Evolutionary conservation across 2,329 filamentous ascomycete species (phyloP).

Genomic region (Coccinonectria pachysandricola): DNA sequence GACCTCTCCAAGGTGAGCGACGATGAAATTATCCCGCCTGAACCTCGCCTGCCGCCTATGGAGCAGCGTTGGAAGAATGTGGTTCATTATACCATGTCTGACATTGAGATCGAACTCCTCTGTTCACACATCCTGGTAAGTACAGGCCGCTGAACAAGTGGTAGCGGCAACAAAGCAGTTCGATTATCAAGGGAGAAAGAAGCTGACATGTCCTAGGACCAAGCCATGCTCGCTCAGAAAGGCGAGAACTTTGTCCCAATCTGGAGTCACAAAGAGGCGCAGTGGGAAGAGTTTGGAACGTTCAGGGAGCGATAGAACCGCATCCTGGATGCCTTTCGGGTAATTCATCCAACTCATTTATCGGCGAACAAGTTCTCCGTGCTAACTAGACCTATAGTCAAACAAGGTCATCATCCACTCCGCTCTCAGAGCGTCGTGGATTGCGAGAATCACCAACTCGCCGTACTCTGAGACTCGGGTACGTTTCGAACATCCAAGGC

Average conservation of each 20-base stretch:
- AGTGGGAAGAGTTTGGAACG: slow-evolving; percentile 14
- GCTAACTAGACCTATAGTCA: background rate
- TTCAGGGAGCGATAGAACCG: slow-evolving; percentile 16
- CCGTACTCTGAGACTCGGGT: slow-evolving; percentile 12
- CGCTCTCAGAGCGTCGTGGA: slow-evolving; percentile 12
- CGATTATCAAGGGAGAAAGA: too few species aligned
- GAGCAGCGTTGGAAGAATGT: slow-evolving; percentile 13
- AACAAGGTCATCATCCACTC: slow-evolving; percentile 17
- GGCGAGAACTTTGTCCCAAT: slow-evolving; percentile 11
- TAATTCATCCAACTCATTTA: background rate
- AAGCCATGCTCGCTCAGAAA: slow-evolving; percentile 10
- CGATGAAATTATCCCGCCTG: slow-evolving; percentile 8
- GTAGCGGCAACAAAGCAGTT: background rate
- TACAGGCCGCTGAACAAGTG: background rate
- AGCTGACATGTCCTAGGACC: too few species aligned
- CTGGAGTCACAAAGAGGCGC: slow-evolving; percentile 14
- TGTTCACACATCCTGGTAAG: slow-evolving; percentile 11
- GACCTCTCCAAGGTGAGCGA: slow-evolving; percentile 5
- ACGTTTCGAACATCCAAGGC: slow-evolving; percentile 1
- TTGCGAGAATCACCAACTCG: slow-evolving; percentile 12
- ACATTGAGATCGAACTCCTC: slow-evolving; percentile 14
- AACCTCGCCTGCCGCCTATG: slow-evolving; percentile 5
- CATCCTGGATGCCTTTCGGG: slow-evolving; percentile 14
- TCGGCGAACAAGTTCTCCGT: too few species aligned
- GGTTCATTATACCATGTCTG: slow-evolving; percentile 8